Conservation (phyloP, 148 eudicot species). For the Spergularia marina region DNA sequence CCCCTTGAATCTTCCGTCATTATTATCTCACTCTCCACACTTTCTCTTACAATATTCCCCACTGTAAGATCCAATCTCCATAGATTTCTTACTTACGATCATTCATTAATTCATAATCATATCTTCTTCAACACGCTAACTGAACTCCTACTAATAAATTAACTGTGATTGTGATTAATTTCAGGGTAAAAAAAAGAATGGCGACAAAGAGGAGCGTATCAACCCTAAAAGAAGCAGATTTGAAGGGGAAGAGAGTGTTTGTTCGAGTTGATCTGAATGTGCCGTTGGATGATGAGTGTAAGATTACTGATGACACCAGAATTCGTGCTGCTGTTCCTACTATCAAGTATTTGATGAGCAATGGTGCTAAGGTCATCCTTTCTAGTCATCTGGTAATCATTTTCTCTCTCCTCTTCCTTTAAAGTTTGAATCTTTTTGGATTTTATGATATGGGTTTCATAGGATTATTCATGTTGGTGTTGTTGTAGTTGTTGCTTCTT, state of each 20-base stretch:
- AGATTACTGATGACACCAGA: conserved; percentile 81
- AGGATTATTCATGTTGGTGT: too few species aligned
- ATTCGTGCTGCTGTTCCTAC: conserved; percentile 82
- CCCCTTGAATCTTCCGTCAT: too few species aligned
- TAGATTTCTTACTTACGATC: too few species aligned
- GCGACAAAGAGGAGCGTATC: conserved; percentile 83
- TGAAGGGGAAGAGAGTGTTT: conserved; percentile 83
- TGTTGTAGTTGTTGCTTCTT: too few species aligned
- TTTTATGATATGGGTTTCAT: too few species aligned
- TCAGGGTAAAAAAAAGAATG: conserved; percentile 28
- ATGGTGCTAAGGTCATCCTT: conserved; percentile 79
- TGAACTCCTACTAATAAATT: too few species aligned
- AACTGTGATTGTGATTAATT: background rate
- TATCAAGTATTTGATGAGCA: conserved; percentile 51
- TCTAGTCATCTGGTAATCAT: conserved; percentile 36
- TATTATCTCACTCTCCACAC: too few species aligned
- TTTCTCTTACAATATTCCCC: too few species aligned
- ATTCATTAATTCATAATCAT: too few species aligned
- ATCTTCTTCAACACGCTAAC: too few species aligned
- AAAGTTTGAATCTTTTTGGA: background rate
- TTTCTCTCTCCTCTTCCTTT: background rate
- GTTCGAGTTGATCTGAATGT: conserved; percentile 77
- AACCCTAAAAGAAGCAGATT: conserved; percentile 53
- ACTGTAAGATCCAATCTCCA: too few species aligned
- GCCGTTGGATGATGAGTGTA: conserved; percentile 63